Percentiles rank a stretch among this genome's conserved stretches.
Conservation (phyloP, 164 flowering plant species). For the Saururus chinensis region DNA sequence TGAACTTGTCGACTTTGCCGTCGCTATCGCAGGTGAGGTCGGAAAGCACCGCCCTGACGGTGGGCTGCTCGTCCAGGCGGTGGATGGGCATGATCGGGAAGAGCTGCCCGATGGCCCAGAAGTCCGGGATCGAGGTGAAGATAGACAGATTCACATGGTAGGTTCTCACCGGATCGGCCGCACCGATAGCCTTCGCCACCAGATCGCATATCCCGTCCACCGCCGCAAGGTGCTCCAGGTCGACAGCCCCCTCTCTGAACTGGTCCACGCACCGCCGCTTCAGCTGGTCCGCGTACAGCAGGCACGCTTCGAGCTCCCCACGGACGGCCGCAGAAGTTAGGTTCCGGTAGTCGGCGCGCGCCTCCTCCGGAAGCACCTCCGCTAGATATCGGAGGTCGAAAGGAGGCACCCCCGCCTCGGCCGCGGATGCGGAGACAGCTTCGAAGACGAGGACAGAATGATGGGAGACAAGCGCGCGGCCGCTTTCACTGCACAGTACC, state of each 20-base stretch:
- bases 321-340: slow-evolving; percentile 38
- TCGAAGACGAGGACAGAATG: slow-evolving; percentile 86
- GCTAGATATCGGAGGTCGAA: slow-evolving; percentile 21
- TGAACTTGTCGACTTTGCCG: slow-evolving; percentile 89
- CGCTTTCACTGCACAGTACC: slow-evolving; percentile 88
- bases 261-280: slow-evolving; percentile 76
- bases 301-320: slow-evolving; percentile 53
- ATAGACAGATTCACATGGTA: slow-evolving; percentile 87
- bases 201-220: slow-evolving; percentile 71
- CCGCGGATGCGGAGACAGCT: slow-evolving; percentile 46
- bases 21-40: slow-evolving; percentile 98
- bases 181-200: slow-evolving; percentile 45
- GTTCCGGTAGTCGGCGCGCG: slow-evolving; percentile 43
- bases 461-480: slow-evolving; percentile 92
- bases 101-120: slow-evolving; percentile 89
- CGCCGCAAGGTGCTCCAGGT: slow-evolving; percentile 76
- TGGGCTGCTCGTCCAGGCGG: slow-evolving; percentile 61
- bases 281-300: slow-evolving; percentile 59
- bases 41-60: slow-evolving; percentile 58
- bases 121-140: slow-evolving; percentile 91
- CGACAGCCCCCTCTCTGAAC: slow-evolving; percentile 74
- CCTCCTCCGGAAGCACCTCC: slow-evolving; percentile 53
- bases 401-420: slow-evolving; percentile 12
- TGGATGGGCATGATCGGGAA: slow-evolving; percentile 95
- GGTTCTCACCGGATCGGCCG: slow-evolving; percentile 41